phyloP scores from a whole-genome alignment of 139 green algal species.

The Coelastrella sp. region DNA sequence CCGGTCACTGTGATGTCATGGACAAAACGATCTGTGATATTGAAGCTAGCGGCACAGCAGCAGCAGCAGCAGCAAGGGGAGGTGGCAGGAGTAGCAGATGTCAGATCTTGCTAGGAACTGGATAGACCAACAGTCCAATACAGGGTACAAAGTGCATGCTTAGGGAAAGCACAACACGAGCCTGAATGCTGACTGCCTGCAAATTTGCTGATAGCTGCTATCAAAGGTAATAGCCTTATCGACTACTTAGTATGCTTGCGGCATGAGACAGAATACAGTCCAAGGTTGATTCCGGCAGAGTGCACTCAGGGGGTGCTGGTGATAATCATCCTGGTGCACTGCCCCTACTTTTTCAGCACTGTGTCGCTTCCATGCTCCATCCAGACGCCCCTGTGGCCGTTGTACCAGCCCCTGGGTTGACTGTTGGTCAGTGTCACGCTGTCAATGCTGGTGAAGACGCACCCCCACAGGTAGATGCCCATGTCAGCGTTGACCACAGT shows the following conservation, averaged over 20 bases:
- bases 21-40: slow-evolving; percentile 41
- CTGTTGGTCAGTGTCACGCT: slow-evolving; percentile 6
- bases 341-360: slow-evolving; percentile 15
- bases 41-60: slow-evolving; percentile 13
- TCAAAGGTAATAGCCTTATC: too few species aligned
- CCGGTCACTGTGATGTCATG: slow-evolving; percentile 47
- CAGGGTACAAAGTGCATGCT: too few species aligned
- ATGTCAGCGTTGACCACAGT: slow-evolving; percentile 34
- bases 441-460: slow-evolving; percentile 18
- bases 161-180: too few species aligned
- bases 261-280: too few species aligned
- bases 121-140: not conserved
- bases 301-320: too few species aligned
- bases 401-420: not conserved
- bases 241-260: too few species aligned
- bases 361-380: slow-evolving; percentile 43
- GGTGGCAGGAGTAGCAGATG: not conserved
- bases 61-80: too few species aligned
- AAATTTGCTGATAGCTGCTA: too few species aligned
- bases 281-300: too few species aligned
- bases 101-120: not conserved
- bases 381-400: slow-evolving; percentile 41
- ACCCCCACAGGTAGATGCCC: slow-evolving; percentile 38
- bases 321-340: too few species aligned
- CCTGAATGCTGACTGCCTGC: too few species aligned